Evolutionary conservation across 75 land plant genomes (phyloP), one percentile per base, ranked within the genome.

Genomic region (Picea sitchensis): DNA sequence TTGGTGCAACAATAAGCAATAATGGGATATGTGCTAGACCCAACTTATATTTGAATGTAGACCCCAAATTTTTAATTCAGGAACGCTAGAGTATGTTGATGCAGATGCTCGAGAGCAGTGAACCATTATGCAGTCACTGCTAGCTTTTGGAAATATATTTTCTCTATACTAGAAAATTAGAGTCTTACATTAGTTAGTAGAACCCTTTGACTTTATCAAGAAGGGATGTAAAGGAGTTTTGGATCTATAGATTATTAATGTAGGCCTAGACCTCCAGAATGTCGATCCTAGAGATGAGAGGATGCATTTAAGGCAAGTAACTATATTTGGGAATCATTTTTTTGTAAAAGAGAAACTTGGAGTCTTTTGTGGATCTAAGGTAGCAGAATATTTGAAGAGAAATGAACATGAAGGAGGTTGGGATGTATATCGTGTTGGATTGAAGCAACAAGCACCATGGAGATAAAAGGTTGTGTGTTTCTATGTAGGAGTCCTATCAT

Each of bases 21-120:
- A 67, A 26, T 60, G 77, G 76, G 13, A 8, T 58, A 58, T 81
- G 89, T 84, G 41, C 78, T n/a, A 78, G 89, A 47, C 76, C 81
- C 6, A 85, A 68, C 71, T 76, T 85, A 20, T 84, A 87, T 58
- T 47, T 87, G 69, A 85, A 85, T 82, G 84, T 84, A 30, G 58
- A 26, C 59, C 58, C 58, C 47, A 51, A 56, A 14, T 56, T 74
- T 56, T 74, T 57, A 74, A 74, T 74, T 74, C 76, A 23, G 76
- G n/a, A n/a, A n/a, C n/a, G 26, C 59, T 58, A 14, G 76, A 30
- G 58, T 58, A 21, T 74, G 31, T 11, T 23, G 73, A 69, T 15
- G 21, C 47, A 69, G 73, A 69, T 38, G 36, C 18, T 34, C 47
- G 51, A 38, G 73, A 69, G 38, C 44, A 69, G 23, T 17, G 76